Evolutionary conservation across 1,284 basidiomycete species (phyloP).

Genomic region (Waitea zeae): DNA sequence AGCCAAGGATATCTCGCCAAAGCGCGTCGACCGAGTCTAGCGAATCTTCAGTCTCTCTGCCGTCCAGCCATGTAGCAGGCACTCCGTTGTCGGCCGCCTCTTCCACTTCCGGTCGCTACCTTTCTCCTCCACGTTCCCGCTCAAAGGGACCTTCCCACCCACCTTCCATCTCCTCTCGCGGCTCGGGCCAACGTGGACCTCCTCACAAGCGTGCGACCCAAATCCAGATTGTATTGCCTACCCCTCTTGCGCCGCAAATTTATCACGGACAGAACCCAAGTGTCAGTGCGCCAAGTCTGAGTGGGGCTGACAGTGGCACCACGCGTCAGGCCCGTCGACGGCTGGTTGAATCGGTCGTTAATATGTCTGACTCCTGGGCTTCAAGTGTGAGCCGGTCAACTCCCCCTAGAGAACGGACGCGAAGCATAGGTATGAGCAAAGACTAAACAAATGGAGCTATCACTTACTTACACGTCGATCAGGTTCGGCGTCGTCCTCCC

Average conservation of each 20-base stretch:
- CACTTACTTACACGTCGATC: background rate
- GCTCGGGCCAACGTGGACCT: constrained; percentile 20
- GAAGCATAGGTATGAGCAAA: too few relatives aligned
- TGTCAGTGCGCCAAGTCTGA: background rate
- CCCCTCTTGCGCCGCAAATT: constrained; percentile 26
- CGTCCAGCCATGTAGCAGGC: background rate
- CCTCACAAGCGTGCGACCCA: constrained; percentile 36
- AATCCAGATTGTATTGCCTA: constrained; percentile 40
- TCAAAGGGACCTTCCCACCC: constrained; percentile 9
- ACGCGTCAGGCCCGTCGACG: background rate
- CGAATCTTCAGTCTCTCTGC: background rate
- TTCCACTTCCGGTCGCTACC: constrained; percentile 5
- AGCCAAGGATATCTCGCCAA: too few relatives aligned
- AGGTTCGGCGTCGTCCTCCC: background rate
- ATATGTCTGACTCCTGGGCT: background rate
- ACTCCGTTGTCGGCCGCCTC: background rate
- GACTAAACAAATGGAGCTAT: too few relatives aligned
- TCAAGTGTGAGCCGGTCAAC: background rate
- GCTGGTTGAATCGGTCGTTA: too few relatives aligned
- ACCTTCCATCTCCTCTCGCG: constrained; percentile 17
- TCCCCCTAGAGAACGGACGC: too few relatives aligned
- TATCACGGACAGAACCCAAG: constrained; percentile 9
- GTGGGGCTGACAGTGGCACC: background rate
- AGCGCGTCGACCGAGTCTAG: background rate
- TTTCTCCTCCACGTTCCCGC: constrained; percentile 9